Percentiles rank a stretch among this genome's conserved stretches.
phyloP scores from a whole-genome alignment of 495 filamentous ascomycete species.

The Penicillium cosmopolitanum region DNA sequence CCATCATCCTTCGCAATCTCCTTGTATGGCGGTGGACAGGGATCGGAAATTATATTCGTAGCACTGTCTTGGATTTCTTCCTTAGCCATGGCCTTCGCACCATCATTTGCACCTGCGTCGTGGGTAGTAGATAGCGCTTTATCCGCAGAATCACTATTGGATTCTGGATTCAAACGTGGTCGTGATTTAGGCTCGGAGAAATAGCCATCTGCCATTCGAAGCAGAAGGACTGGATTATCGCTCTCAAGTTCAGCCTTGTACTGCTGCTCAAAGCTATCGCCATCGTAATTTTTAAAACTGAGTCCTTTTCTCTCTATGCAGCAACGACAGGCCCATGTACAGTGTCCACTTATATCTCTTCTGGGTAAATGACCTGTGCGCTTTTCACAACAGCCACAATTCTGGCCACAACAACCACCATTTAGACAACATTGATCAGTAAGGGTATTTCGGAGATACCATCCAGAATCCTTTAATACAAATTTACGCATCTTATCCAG shows the following conservation, averaged over 20 bases:
- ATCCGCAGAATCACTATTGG: not conserved
- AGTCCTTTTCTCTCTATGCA: not conserved
- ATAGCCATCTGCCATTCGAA: not conserved
- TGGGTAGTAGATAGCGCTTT: not conserved
- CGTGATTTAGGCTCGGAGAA: not conserved
- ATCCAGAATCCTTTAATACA: not conserved
- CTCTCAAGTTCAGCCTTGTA: not conserved
- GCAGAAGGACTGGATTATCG: not conserved
- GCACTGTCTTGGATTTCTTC: not conserved
- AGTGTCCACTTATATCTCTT: not conserved
- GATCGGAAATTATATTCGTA: not conserved
- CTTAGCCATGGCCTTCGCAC: not conserved
- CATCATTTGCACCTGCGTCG: not conserved
- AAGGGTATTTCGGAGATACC: not conserved
- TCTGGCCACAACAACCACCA: not conserved
- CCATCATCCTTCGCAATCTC: not conserved
- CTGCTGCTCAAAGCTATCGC: not conserved
- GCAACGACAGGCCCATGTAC: not conserved
- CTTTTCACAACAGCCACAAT: not conserved
- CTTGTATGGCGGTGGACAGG: not conserved
- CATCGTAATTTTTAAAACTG: not conserved
- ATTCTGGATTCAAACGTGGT: not conserved
- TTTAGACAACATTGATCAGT: not conserved
- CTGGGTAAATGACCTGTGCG: not conserved
- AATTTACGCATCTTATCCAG: not conserved